Conservation (phyloP, 1,284 basidiomycete genomes). For the Pseudozyma thailandica region DNA sequence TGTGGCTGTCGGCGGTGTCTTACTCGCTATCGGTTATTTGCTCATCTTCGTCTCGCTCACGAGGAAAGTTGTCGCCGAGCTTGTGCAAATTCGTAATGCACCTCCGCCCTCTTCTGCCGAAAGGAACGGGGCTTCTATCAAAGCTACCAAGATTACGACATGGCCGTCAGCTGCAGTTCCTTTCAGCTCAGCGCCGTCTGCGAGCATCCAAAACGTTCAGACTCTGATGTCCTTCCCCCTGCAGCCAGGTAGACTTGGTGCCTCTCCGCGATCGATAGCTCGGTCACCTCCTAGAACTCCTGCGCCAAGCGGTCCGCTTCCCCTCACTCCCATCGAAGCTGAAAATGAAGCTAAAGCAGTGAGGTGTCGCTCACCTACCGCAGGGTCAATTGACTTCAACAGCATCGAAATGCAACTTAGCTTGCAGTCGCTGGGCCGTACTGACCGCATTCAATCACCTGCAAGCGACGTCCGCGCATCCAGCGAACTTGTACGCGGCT, state of each 20-base stretch:
- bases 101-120: not conserved
- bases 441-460: too few relatives aligned
- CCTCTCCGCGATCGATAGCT: not conserved
- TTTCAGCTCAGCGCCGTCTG: not conserved
- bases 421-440: too few relatives aligned
- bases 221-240: not conserved
- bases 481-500: too few relatives aligned
- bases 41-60: conserved; percentile 12
- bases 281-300: conserved; percentile 16
- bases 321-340: conserved; percentile 6
- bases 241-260: not conserved
- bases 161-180: conserved; percentile 7
- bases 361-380: not conserved
- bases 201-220: not conserved
- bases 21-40: conserved; percentile 3
- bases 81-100: conserved; percentile 13
- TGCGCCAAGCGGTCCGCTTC: conserved; percentile 18
- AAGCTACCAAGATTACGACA: not conserved
- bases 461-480: too few relatives aligned
- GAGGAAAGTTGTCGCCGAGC: conserved; percentile 15
- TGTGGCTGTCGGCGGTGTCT: conserved; percentile 10
- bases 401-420: too few relatives aligned
- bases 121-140: not conserved
- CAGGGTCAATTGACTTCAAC: not conserved
- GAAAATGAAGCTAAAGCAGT: not conserved